Evolutionary conservation across 208 protist species (phyloP).

Genomic region (Leishmania tropica): DNA sequence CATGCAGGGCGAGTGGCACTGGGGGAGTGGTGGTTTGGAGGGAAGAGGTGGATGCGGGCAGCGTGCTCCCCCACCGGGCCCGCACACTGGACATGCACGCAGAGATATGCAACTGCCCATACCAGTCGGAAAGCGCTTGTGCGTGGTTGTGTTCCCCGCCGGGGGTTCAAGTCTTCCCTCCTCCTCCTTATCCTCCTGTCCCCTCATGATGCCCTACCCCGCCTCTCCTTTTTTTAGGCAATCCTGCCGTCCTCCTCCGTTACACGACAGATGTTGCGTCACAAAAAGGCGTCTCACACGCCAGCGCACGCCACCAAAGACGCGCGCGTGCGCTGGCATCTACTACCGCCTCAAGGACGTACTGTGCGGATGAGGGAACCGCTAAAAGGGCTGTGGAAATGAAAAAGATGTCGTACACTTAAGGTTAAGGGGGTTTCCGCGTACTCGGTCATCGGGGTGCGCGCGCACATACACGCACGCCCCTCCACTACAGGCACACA

Average conservation of each 20-base stretch:
- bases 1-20: not conserved
- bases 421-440: not conserved
- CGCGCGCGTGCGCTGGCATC: not conserved
- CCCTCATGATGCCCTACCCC: not conserved
- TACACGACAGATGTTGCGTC: not conserved
- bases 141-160: not conserved
- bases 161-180: too few species aligned
- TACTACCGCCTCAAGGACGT: not conserved
- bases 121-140: not conserved
- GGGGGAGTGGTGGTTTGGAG: not conserved
- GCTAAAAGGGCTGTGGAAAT: constrained; percentile 16
- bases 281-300: constrained; percentile 1
- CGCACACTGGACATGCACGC: constrained; percentile 3
- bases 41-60: not conserved
- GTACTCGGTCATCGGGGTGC: not conserved
- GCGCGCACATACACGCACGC: not conserved
- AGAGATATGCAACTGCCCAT: not conserved
- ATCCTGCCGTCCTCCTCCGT: not conserved
- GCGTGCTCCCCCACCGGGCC: not conserved
- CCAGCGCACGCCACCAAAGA: constrained; percentile 5
- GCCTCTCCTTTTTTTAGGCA: not conserved
- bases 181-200: not conserved
- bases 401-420: not conserved
- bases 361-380: not conserved
- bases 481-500: not conserved